Evolutionary conservation across 495 filamentous ascomycete genomes (phyloP).

Genomic region (Xylaria nigripes): DNA sequence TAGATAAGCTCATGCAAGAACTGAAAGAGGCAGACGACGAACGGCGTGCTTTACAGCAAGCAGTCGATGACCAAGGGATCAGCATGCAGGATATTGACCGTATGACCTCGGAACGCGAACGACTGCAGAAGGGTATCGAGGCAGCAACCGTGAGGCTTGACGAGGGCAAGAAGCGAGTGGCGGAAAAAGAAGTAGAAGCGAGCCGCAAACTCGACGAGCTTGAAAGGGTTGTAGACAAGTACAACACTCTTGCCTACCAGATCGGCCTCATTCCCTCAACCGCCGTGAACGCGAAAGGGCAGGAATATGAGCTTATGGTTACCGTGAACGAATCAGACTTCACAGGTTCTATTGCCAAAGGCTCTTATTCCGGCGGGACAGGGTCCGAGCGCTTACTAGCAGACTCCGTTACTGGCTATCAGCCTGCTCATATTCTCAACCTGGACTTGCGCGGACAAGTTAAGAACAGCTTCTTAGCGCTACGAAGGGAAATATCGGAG

Average conservation of each 20-base stretch:
- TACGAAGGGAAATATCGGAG: constrained; percentile 85
- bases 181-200: constrained; percentile 77
- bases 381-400: constrained; percentile 59
- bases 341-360: constrained; percentile 55
- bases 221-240: constrained; percentile 74
- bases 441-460: constrained; percentile 75
- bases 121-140: constrained; percentile 77
- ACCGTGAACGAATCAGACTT: constrained; percentile 68
- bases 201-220: constrained; percentile 78
- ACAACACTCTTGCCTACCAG: constrained; percentile 90
- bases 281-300: constrained; percentile 74
- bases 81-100: constrained; percentile 96
- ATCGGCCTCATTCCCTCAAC: constrained; percentile 79
- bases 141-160: constrained; percentile 63
- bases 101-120: constrained; percentile 91
- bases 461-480: constrained; percentile 63
- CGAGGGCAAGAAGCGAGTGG: constrained; percentile 70
- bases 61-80: constrained; percentile 85
- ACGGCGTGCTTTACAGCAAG: constrained; percentile 64
- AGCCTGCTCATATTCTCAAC: constrained; percentile 77
- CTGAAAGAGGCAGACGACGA: constrained; percentile 75
- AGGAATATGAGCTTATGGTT: constrained; percentile 73
- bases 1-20: constrained; percentile 68
- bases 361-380: constrained; percentile 36
- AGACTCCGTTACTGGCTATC: constrained; percentile 76